These are phyloP conservation scores for Pseudocercospora crystallina DNA, from an alignment of 2,329 filamentous ascomycete species.

Conservation along the genomic window DNA sequence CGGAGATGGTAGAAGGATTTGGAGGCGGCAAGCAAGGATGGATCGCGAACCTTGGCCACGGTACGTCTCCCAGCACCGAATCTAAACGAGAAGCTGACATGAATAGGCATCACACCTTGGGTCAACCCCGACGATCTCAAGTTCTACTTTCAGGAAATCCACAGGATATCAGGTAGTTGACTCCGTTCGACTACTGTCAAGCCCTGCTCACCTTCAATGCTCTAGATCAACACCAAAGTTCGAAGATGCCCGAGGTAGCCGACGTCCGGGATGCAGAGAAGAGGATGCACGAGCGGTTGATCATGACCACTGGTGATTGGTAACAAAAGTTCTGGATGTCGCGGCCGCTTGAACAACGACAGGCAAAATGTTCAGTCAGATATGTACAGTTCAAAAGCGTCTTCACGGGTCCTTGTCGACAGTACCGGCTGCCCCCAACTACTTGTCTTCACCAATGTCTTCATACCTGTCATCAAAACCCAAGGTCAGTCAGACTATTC, in stretches of 20 bases:
- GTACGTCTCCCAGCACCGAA: slow-evolving; percentile 51
- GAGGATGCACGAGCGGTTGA: slow-evolving; percentile 38
- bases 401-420: not conserved
- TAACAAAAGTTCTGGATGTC: slow-evolving; percentile 16
- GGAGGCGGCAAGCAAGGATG: slow-evolving; percentile 81
- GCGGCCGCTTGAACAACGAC: slow-evolving; percentile 3
- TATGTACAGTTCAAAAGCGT: slow-evolving; percentile 1
- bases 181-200: slow-evolving; percentile 17
- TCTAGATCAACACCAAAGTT: slow-evolving; percentile 31
- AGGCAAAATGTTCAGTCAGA: slow-evolving; percentile 2
- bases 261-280: slow-evolving; percentile 31
- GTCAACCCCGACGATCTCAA: slow-evolving; percentile 91
- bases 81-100: slow-evolving; percentile 18
- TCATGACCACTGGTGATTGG: slow-evolving; percentile 35
- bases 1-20: slow-evolving; percentile 86
- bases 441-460: slow-evolving; percentile 38
- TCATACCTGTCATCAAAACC: slow-evolving; percentile 34
- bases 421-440: slow-evolving; percentile 1
- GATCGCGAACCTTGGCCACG: slow-evolving; percentile 96
- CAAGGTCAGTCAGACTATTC: slow-evolving; percentile 19
- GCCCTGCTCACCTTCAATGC: slow-evolving; percentile 30
- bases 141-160: slow-evolving; percentile 92
- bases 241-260: slow-evolving; percentile 22
- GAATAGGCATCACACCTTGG: slow-evolving; percentile 81
- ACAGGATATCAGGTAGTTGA: slow-evolving; percentile 50